These are phyloP conservation scores for Xylaria bambusicola DNA, from an alignment of 495 filamentous ascomycete species.

Conservation along the genomic window DNA sequence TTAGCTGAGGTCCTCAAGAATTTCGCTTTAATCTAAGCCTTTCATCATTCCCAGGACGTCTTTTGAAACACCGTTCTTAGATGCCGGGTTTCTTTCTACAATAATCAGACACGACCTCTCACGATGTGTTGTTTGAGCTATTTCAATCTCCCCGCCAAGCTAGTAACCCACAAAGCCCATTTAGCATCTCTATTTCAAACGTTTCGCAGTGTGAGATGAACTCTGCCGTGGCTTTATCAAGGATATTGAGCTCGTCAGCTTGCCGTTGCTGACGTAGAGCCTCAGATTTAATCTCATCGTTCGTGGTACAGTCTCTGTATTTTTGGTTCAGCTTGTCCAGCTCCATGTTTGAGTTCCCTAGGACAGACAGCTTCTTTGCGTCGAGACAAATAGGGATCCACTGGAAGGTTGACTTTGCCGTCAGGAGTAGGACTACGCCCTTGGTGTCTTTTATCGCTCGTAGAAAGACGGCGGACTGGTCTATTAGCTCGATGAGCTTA, in stretches of 20 bases:
- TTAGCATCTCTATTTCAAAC: background rate
- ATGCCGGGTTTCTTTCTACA: too few species aligned
- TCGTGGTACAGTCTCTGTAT: background rate
- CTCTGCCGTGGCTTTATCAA: background rate
- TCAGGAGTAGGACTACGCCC: constrained; percentile 1
- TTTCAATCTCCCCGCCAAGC: too few species aligned
- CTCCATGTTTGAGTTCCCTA: background rate
- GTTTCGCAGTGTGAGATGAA: background rate
- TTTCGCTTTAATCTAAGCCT: too few species aligned
- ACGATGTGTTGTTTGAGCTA: too few species aligned
- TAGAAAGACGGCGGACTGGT: constrained; percentile 19
- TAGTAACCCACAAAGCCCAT: background rate
- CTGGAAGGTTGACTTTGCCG: constrained; percentile 6
- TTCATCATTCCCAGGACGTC: too few species aligned
- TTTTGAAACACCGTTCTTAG: too few species aligned
- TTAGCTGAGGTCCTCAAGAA: too few species aligned
- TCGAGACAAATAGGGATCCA: constrained; percentile 15
- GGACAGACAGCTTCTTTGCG: constrained; percentile 10
- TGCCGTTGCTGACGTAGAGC: background rate
- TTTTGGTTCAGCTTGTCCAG: background rate
- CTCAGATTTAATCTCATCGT: background rate
- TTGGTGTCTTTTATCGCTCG: constrained; percentile 19
- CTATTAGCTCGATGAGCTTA: constrained; percentile 14
- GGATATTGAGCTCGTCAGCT: background rate
- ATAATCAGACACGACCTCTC: too few species aligned